Evolutionary conservation across 495 filamentous ascomycete species (phyloP).

Genomic region (Podospora anserina): DNA sequence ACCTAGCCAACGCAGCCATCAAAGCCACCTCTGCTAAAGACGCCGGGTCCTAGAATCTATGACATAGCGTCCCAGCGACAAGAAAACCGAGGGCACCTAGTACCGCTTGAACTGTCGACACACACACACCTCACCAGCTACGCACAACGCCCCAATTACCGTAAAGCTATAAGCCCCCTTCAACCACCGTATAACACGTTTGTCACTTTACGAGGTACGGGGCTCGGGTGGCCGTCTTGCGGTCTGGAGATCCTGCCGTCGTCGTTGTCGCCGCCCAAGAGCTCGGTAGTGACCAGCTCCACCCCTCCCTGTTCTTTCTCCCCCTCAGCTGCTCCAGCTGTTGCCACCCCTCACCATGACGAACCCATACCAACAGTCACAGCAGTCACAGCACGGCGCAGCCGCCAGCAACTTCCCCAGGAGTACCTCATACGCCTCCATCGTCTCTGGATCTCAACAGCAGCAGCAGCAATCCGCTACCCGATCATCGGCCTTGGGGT

Average conservation of each 20-base stretch:
- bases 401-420: conserved; percentile 29
- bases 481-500: conserved; percentile 42
- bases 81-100: not conserved
- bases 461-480: not conserved
- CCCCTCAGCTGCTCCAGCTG: conserved; percentile 12
- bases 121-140: not conserved
- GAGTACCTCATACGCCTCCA: conserved; percentile 73
- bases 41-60: conserved; percentile 20
- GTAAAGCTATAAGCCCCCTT: not conserved
- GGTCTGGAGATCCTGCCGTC: not conserved
- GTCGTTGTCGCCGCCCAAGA: not conserved
- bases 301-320: conserved; percentile 5
- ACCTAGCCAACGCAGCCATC: not conserved
- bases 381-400: conserved; percentile 22
- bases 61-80: conserved; percentile 17
- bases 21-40: not conserved
- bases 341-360: conserved; percentile 33
- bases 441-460: conserved; percentile 58
- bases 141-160: not conserved
- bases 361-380: conserved; percentile 30
- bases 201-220: not conserved
- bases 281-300: not conserved
- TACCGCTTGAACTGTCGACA: not conserved
- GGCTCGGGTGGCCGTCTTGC: not conserved
- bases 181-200: not conserved